A percentile compares a stretch with the other conserved stretches of the same genome.
Evolutionary conservation across 176 grass and related monocot species (phyloP).

Genomic region (Cenchrus americanus): DNA sequence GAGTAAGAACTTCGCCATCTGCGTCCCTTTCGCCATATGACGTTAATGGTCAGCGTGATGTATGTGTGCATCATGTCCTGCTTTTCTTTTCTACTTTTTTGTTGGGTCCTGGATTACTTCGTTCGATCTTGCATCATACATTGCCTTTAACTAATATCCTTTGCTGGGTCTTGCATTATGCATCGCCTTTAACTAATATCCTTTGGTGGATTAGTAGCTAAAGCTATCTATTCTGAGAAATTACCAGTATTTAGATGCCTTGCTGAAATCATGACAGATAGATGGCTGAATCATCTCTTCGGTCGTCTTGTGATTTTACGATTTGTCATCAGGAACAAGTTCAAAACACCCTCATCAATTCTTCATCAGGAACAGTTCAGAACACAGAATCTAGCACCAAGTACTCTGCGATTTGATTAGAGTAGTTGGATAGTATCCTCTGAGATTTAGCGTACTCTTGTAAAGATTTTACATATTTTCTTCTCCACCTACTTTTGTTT

Average conservation of each 20-base stretch:
- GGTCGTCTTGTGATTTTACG: background rate
- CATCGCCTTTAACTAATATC: background rate
- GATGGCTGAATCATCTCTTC: background rate
- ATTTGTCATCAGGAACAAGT: background rate
- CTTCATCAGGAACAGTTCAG: slow-evolving; percentile 9
- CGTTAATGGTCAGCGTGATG: background rate
- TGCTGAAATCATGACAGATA: background rate
- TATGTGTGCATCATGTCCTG: slow-evolving; percentile 17
- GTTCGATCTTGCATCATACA: background rate
- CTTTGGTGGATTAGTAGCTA: slow-evolving; percentile 19
- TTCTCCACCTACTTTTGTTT: slow-evolving; percentile 18
- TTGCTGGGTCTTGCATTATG: slow-evolving; percentile 14
- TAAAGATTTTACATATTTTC: background rate
- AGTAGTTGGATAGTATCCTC: background rate
- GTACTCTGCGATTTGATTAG: background rate
- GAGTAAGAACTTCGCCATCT: slow-evolving; percentile 45
- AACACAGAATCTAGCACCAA: background rate
- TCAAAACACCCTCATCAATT: background rate
- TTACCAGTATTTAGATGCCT: background rate
- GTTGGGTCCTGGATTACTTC: background rate
- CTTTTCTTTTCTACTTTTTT: background rate
- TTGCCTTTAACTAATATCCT: background rate
- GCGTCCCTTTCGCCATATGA: background rate
- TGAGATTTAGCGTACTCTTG: background rate
- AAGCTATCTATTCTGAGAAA: background rate